phyloP scores from a whole-genome alignment of 345 rosid genomes.

The Populus tremula region DNA sequence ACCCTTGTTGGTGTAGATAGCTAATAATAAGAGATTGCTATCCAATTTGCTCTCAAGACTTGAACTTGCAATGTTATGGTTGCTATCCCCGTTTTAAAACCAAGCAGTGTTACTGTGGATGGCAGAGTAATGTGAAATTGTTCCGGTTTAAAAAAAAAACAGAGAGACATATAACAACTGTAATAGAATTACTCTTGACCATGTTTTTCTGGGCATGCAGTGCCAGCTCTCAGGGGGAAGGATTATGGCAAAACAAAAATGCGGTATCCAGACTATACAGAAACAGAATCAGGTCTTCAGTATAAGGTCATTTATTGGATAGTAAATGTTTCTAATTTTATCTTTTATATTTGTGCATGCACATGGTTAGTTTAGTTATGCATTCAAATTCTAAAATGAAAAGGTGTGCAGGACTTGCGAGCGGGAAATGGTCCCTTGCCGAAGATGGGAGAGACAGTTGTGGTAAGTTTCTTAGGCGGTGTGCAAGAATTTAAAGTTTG shows the following conservation, averaged over 20 bases:
- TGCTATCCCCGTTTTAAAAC: neutral
- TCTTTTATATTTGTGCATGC: neutral
- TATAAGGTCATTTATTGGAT: slow-evolving; percentile 59
- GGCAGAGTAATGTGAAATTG: neutral
- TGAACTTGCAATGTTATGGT: neutral
- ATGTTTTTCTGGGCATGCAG: slow-evolving; percentile 33
- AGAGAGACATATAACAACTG: neutral
- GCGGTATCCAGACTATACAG: slow-evolving; percentile 79
- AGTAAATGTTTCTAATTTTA: slow-evolving; percentile 5
- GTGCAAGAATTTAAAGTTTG: neutral
- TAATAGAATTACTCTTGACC: slow-evolving; percentile 4
- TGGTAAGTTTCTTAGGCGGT: slow-evolving; percentile 47
- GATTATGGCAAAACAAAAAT: slow-evolving; percentile 92
- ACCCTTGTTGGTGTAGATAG: too few relatives aligned
- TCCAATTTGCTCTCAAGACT: neutral
- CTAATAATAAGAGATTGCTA: too few relatives aligned
- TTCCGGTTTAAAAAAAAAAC: neutral
- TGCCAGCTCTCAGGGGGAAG: slow-evolving; percentile 94
- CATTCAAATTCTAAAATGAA: slow-evolving; percentile 21
- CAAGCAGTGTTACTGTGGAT: neutral
- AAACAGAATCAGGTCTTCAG: slow-evolving; percentile 88
- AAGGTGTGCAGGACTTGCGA: slow-evolving; percentile 70
- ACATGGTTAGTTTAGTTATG: slow-evolving; percentile 3
- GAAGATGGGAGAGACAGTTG: slow-evolving; percentile 72
- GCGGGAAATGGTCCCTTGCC: slow-evolving; percentile 75